These are phyloP conservation scores for Pichia thaimueangensis DNA, from an alignment of 805 yeast species.

Conservation along the genomic window DNA sequence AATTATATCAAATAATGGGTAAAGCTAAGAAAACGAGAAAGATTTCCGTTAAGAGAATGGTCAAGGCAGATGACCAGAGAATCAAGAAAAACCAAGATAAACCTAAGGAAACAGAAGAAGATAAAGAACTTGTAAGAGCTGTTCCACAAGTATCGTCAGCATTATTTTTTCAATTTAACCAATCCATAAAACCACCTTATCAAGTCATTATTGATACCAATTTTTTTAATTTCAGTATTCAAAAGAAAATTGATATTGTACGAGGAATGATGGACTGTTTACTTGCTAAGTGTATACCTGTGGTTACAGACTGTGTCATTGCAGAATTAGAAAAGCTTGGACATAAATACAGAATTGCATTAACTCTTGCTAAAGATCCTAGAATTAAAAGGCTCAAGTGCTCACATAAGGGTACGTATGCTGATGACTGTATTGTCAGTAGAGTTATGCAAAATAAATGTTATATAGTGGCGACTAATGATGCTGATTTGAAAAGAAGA, in stretches of 20 bases:
- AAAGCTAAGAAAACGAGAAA: constrained; percentile 95
- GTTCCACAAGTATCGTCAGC: constrained; percentile 96
- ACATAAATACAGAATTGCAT: constrained; percentile 88
- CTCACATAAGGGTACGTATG: constrained; percentile 93
- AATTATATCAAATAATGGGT: constrained; percentile 71
- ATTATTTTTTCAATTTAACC: constrained; percentile 87
- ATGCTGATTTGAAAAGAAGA: constrained; percentile 92
- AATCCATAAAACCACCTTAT: constrained; percentile 95
- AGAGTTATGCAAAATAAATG: constrained; percentile 95
- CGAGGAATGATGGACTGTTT: constrained; percentile 95
- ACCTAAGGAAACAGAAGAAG: constrained; percentile 39
- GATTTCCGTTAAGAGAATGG: constrained; percentile 88
- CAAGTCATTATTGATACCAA: constrained; percentile 95
- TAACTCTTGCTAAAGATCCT: constrained; percentile 89
- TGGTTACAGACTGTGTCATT: constrained; percentile 95
- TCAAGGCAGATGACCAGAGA: constrained; percentile 67
- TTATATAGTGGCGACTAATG: constrained; percentile 95
- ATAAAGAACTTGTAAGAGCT: constrained; percentile 67
- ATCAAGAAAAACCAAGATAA: constrained; percentile 40
- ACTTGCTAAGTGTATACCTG: constrained; percentile 91
- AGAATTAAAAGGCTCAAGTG: constrained; percentile 82
- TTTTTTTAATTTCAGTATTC: constrained; percentile 93
- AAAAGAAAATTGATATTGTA: constrained; percentile 90
- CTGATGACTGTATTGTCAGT: constrained; percentile 94
- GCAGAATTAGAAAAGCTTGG: constrained; percentile 97